These are phyloP conservation scores for Pestalotiopsis sp. DNA, from an alignment of 2,329 filamentous ascomycete genomes.

Conservation along the genomic window DNA sequence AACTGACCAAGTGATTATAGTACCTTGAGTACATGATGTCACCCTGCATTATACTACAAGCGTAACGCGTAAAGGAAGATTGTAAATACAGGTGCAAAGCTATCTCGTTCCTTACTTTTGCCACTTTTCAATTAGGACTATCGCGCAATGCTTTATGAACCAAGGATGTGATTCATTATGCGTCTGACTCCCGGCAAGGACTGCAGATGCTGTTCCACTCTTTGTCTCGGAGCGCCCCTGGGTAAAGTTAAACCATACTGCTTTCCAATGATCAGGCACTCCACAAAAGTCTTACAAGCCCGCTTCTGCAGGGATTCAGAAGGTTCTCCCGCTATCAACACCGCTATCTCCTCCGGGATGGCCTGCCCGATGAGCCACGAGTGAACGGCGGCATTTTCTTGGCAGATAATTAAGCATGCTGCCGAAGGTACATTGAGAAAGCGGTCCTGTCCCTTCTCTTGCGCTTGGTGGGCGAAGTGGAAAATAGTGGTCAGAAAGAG, in stretches of 20 bases:
- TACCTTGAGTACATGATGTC: too few species aligned
- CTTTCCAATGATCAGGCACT: conserved; percentile 22
- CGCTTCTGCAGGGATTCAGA: conserved; percentile 17
- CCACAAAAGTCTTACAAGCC: conserved; percentile 19
- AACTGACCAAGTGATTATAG: too few species aligned
- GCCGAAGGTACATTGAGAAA: conserved; percentile 13
- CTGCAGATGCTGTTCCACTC: not conserved
- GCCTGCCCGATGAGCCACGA: not conserved
- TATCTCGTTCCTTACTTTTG: too few species aligned
- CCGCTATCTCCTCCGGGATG: conserved; percentile 9
- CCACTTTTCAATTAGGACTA: too few species aligned
- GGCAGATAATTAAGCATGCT: conserved; percentile 24
- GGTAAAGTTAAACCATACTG: conserved; percentile 17
- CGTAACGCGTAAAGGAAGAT: too few species aligned
- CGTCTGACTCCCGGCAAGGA: not conserved
- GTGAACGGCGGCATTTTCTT: conserved; percentile 19
- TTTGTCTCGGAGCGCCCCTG: conserved; percentile 9
- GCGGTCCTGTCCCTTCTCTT: conserved; percentile 6
- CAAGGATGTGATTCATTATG: not conserved
- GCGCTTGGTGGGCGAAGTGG: not conserved
- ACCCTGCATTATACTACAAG: too few species aligned
- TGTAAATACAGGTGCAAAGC: too few species aligned
- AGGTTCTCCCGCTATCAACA: conserved; percentile 21
- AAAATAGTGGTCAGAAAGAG: not conserved
- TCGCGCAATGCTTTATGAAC: not conserved